Evolutionary conservation across 2,329 filamentous ascomycete species (phyloP), one percentile per base, ranked within the genome.

Genomic region (Cytospora chrysosperma): DNA sequence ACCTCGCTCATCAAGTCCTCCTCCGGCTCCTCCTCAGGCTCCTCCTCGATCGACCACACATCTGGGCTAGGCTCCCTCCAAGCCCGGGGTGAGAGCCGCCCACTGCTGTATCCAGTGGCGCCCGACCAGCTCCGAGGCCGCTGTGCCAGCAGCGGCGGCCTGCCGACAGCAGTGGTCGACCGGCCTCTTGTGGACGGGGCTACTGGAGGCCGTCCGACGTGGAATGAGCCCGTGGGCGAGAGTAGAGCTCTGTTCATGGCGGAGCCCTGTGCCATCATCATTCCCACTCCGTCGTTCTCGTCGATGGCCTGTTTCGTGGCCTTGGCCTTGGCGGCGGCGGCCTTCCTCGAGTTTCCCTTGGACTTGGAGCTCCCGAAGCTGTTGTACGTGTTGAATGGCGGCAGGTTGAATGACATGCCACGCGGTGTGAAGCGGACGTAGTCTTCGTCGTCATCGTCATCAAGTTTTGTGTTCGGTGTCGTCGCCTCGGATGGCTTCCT

Each of bases 21-120:
- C 73, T 85, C 83, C 1, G 81, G 80, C 74, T 86, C 83, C 71
- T 86, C 81, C 73, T 85, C 83, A 1, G 81, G 80, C 74, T 86
- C 83, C 71, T 86, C 84, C 72, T 84, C 80, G 62, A 86, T 86
- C 32, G 81, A 81, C 80, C 83, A 86, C 4, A 86, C 84, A 59
- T 85, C 83, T 0, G 83, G 83, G 69, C 83, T 86, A 8, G 84
- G 84, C 73, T 84, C 80, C 43, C 83, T 76, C 84, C 84, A 86
- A 1, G 84, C 77, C 61, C 78, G 77, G 12, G 77, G 78, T 10
- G 81, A 79, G 51, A 78, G 76, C 24, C 77, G 65, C 69, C 76
- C 37, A 72, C 73, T 56, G 69, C 68, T 28, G 19, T 40, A 50
- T 17, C 40, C 59, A 9, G 28, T 55, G 19, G 58, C 58, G 8